phyloP scores from a whole-genome alignment of 805 yeast genomes.

The Schizosaccharomyces osmophilus region DNA sequence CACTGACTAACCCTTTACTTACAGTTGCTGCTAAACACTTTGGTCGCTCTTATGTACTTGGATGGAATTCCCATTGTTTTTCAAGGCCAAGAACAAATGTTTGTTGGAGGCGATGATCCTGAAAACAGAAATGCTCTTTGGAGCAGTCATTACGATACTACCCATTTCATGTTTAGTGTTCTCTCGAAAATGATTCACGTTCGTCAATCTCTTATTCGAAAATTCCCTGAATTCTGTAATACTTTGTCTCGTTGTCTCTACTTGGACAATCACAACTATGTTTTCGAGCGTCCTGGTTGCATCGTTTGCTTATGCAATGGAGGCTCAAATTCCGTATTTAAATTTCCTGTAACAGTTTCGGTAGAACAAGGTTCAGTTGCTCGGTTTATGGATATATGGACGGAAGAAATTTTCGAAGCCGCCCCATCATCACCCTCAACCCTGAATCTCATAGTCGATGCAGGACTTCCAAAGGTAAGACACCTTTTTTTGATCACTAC shows the following conservation, averaged over 20 bases:
- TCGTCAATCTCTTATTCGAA: background rate
- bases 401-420: too few species aligned
- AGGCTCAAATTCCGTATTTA: background rate
- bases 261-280: background rate
- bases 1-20: background rate
- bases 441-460: too few species aligned
- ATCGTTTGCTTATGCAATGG: background rate
- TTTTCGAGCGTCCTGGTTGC: background rate
- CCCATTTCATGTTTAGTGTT: background rate
- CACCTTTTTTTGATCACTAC: too few species aligned
- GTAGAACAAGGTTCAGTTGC: background rate
- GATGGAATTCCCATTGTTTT: conserved; percentile 4
- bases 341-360: background rate
- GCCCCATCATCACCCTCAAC: too few species aligned
- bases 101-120: conserved; percentile 3
- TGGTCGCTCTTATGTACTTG: background rate
- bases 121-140: conserved; percentile 3
- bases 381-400: too few species aligned
- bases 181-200: background rate
- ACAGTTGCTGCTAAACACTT: background rate
- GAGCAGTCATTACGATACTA: conserved; percentile 1
- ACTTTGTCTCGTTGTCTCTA: background rate
- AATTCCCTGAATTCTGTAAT: background rate
- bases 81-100: conserved; percentile 4
- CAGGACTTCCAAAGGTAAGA: background rate